Percentiles rank a stretch among this genome's conserved stretches.
Conservation (phyloP, 2,329 filamentous ascomycete species). For the Aaosphaeria pasadenensis region DNA sequence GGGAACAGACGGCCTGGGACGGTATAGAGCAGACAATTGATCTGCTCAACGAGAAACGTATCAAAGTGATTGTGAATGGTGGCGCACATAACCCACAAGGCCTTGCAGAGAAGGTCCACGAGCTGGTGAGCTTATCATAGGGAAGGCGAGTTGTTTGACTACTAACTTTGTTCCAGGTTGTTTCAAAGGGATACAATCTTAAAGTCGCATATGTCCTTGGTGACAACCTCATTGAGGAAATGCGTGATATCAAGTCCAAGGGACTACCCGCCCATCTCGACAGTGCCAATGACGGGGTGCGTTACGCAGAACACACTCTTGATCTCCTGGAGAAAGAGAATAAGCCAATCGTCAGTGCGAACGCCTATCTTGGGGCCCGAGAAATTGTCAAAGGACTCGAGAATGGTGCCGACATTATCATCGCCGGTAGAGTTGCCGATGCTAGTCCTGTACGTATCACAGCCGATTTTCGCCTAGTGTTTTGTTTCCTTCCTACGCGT, state of each 20-base stretch:
- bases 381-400: constrained; percentile 30
- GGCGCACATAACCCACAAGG: constrained; percentile 55
- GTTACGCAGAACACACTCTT: constrained; percentile 34
- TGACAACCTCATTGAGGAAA: constrained; percentile 42
- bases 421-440: constrained; percentile 31
- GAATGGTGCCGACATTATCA: constrained; percentile 33
- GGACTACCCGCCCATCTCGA: constrained; percentile 43
- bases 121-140: constrained; percentile 26
- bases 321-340: constrained; percentile 37
- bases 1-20: constrained; percentile 49
- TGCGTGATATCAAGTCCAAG: constrained; percentile 23
- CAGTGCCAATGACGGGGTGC: constrained; percentile 35
- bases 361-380: constrained; percentile 52
- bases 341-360: constrained; percentile 44
- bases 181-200: constrained; percentile 33
- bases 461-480: too few relatives aligned
- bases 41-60: constrained; percentile 46
- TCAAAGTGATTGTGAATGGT: constrained; percentile 57
- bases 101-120: constrained; percentile 46
- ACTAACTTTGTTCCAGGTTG: constrained; percentile 20
- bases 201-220: constrained; percentile 47
- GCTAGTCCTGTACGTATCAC: constrained; percentile 28
- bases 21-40: constrained; percentile 47
- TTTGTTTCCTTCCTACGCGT: neutral
- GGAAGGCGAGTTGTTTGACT: neutral